Percentiles rank a stretch among this genome's conserved stretches.
These are phyloP conservation scores for Penicillium sp. DNA, from an alignment of 2,329 filamentous ascomycete species.

Conservation along the genomic window DNA sequence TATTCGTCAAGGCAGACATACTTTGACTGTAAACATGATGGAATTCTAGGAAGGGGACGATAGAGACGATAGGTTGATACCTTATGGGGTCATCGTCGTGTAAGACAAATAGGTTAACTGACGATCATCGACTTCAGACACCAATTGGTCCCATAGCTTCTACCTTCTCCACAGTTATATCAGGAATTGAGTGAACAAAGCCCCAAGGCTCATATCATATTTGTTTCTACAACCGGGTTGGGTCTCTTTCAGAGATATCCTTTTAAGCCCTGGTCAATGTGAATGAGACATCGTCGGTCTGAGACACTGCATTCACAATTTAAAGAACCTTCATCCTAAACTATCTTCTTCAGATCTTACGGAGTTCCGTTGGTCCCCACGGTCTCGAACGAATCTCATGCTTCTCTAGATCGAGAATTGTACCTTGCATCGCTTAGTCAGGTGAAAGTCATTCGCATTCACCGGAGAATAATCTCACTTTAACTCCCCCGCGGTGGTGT, in stretches of 20 bases:
- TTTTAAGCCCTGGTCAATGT: not conserved
- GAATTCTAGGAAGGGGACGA: not conserved
- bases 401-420: not conserved
- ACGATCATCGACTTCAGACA: not conserved
- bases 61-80: no score
- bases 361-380: not conserved
- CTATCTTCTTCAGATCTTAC: not conserved
- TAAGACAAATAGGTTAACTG: not conserved
- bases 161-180: not conserved
- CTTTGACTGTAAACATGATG: not conserved
- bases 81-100: not conserved
- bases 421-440: slow-evolving; percentile 15
- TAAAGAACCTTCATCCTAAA: not conserved
- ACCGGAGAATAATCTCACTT: not conserved
- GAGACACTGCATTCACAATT: not conserved
- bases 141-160: not conserved
- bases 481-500: slow-evolving; percentile 3
- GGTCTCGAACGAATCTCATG: not conserved
- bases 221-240: not conserved
- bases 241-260: not conserved
- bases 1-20: not conserved
- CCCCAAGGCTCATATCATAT: not conserved
- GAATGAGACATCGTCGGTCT: not conserved
- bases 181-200: not conserved
- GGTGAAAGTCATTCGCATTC: not conserved